A percentile compares a stretch with the other conserved stretches of the same genome.
These are phyloP conservation scores for Alloteropsis semialata DNA, from an alignment of 176 grass and related monocot species.

Conservation along the genomic window DNA sequence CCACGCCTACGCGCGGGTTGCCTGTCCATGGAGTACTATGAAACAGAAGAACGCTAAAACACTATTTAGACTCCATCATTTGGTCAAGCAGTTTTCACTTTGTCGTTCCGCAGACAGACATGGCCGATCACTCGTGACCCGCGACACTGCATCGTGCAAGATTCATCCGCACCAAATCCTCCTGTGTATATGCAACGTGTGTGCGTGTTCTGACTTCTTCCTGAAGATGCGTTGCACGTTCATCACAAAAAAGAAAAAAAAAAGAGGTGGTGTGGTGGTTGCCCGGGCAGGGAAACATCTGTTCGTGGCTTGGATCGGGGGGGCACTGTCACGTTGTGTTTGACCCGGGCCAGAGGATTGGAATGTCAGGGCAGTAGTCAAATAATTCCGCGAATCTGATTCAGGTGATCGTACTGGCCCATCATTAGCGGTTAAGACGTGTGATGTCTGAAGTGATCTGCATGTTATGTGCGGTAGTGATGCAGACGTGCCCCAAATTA, in stretches of 20 bases:
- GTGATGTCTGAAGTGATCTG: not conserved
- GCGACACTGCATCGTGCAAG: not conserved
- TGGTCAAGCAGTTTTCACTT: too few relatives aligned
- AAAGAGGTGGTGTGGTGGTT: not conserved
- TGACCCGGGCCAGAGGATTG: slow-evolving; percentile 1
- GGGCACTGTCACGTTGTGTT: slow-evolving; percentile 22
- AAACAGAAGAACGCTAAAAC: too few relatives aligned
- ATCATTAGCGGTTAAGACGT: not conserved
- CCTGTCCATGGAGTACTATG: too few relatives aligned
- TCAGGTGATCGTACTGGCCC: not conserved
- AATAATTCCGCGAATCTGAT: slow-evolving; percentile 24
- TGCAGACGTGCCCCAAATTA: not conserved
- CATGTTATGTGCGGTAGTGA: not conserved
- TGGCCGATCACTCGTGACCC: not conserved
- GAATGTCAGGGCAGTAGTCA: not conserved
- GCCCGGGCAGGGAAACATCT: slow-evolving; percentile 21
- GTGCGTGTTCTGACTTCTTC: not conserved
- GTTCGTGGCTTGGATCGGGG: slow-evolving; percentile 29
- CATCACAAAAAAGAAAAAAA: not conserved
- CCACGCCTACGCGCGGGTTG: too few relatives aligned
- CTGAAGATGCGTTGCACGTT: slow-evolving; percentile 46
- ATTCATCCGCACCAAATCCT: not conserved
- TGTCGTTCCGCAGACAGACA: too few relatives aligned
- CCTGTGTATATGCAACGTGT: not conserved
- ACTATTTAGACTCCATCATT: too few relatives aligned